A percentile compares a stretch with the other conserved stretches of the same genome.
phyloP scores from a whole-genome alignment of 495 filamentous ascomycete genomes.

The Hyphodiscus hymeniophilus region DNA sequence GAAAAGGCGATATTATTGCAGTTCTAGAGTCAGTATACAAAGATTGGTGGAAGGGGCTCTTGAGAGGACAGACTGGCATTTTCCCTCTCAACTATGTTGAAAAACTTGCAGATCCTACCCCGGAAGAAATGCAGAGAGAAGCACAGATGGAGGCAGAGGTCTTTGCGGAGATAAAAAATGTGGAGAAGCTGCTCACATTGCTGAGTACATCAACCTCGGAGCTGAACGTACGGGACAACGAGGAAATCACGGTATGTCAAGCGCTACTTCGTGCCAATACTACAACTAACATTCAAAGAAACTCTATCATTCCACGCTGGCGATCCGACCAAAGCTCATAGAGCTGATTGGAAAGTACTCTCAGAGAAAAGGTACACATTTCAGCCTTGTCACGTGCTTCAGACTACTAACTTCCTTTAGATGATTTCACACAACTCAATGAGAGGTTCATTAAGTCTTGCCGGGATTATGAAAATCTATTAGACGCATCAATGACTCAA shows the following conservation, averaged over 20 bases:
- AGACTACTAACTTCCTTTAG: constrained; percentile 33
- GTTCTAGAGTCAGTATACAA: constrained; percentile 97
- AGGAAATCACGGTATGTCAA: constrained; percentile 72
- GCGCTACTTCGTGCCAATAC: neutral
- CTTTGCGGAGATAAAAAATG: constrained; percentile 97
- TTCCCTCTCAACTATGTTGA: constrained; percentile 99
- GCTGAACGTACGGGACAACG: constrained; percentile 77
- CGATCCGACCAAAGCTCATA: constrained; percentile 93
- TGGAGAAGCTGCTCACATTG: constrained; percentile 90
- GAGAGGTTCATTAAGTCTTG: constrained; percentile 99
- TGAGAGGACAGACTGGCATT: constrained; percentile 91
- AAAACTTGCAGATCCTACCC: constrained; percentile 89
- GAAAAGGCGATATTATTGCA: constrained; percentile 94
- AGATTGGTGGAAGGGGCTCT: constrained; percentile 97
- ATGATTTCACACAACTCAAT: constrained; percentile 96
- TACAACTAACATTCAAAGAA: constrained; percentile 35
- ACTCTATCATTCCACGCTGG: constrained; percentile 86
- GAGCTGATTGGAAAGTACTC: constrained; percentile 99
- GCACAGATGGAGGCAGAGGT: constrained; percentile 97
- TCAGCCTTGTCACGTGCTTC: neutral
- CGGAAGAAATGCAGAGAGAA: constrained; percentile 89
- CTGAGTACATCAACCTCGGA: constrained; percentile 91
- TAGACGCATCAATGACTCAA: constrained; percentile 93
- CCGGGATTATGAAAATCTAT: constrained; percentile 88
- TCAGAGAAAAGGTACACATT: constrained; percentile 81